Evolutionary conservation across 2,329 filamentous ascomycete genomes (phyloP).

Genomic region (Bipolaris zeicola): DNA sequence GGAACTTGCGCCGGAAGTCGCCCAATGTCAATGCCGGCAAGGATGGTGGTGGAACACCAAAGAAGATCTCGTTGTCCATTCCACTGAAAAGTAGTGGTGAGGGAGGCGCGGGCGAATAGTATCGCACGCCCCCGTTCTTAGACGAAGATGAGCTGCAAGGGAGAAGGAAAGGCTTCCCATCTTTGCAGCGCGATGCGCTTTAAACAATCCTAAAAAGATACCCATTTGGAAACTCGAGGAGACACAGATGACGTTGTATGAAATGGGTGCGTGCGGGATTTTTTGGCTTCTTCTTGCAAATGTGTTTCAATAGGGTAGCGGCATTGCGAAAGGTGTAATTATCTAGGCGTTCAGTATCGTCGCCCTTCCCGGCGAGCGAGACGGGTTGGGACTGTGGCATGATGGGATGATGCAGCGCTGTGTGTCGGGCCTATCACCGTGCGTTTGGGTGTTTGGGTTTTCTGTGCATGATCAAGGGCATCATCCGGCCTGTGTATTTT

Average conservation of each 20-base stretch:
- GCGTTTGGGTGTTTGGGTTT: slow-evolving; percentile 23
- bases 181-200: slow-evolving; percentile 31
- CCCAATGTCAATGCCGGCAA: slow-evolving; percentile 51
- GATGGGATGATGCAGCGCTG: slow-evolving; percentile 23
- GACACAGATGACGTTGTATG: slow-evolving; percentile 40
- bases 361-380: slow-evolving; percentile 11
- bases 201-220: slow-evolving; percentile 42
- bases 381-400: slow-evolving; percentile 15
- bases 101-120: slow-evolving; percentile 39
- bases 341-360: slow-evolving; percentile 29
- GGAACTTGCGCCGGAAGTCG: slow-evolving; percentile 51
- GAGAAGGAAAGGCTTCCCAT: slow-evolving; percentile 24
- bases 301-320: slow-evolving; percentile 25
- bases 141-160: slow-evolving; percentile 7
- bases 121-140: neutral
- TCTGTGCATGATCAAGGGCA: slow-evolving; percentile 20
- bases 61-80: slow-evolving; percentile 50
- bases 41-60: slow-evolving; percentile 47
- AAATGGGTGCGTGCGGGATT: slow-evolving; percentile 31
- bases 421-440: slow-evolving; percentile 11
- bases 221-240: slow-evolving; percentile 38
- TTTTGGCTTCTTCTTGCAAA: slow-evolving; percentile 25
- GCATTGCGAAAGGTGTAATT: slow-evolving; percentile 38
- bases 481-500: slow-evolving; percentile 25
- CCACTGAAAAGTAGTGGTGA: slow-evolving; percentile 48